Percentiles rank a stretch among this genome's conserved stretches.
These are phyloP conservation scores for Austroboletus novae-zelandiae DNA, from an alignment of 1,284 basidiomycete genomes.

Conservation along the genomic window DNA sequence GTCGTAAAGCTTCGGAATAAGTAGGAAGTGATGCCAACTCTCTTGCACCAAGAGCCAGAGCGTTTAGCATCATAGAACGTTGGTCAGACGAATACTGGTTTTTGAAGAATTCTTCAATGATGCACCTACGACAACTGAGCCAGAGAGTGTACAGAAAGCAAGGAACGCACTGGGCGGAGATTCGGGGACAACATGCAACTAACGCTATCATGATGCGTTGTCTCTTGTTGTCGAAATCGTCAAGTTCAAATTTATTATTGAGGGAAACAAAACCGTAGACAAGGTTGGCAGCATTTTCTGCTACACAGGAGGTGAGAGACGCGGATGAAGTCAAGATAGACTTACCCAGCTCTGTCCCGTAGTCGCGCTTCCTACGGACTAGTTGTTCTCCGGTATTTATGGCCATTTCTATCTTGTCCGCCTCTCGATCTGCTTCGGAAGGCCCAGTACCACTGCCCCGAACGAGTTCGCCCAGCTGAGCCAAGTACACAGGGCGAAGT, in stretches of 20 bases:
- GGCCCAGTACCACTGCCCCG: constrained; percentile 46
- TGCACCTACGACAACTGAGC: constrained; percentile 46
- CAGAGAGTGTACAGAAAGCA: neutral
- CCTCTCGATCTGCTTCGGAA: constrained; percentile 65
- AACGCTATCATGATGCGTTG: constrained; percentile 79
- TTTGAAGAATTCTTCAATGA: constrained; percentile 93
- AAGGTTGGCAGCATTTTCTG: constrained; percentile 87
- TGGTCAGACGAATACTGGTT: constrained; percentile 88
- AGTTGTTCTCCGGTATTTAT: constrained; percentile 76
- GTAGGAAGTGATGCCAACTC: constrained; percentile 76
- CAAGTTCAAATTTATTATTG: constrained; percentile 82
- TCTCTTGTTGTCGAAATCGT: constrained; percentile 75
- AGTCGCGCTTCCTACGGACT: constrained; percentile 76
- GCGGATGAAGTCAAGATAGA: constrained; percentile 5
- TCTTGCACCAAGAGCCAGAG: constrained; percentile 80
- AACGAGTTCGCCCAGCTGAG: constrained; percentile 74
- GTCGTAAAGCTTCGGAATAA: constrained; percentile 38
- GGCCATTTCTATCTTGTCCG: constrained; percentile 75
- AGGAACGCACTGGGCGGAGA: constrained; percentile 72
- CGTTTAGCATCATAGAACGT: constrained; percentile 81
- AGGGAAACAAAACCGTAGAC: constrained; percentile 71
- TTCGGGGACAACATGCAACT: constrained; percentile 73
- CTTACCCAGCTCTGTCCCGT: constrained; percentile 83
- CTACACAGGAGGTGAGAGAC: constrained; percentile 36
- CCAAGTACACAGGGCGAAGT: constrained; percentile 76